A percentile compares a stretch with the other conserved stretches of the same genome.
Conservation (phyloP, 106 monocot genomes). For the Triglochin maritima region DNA sequence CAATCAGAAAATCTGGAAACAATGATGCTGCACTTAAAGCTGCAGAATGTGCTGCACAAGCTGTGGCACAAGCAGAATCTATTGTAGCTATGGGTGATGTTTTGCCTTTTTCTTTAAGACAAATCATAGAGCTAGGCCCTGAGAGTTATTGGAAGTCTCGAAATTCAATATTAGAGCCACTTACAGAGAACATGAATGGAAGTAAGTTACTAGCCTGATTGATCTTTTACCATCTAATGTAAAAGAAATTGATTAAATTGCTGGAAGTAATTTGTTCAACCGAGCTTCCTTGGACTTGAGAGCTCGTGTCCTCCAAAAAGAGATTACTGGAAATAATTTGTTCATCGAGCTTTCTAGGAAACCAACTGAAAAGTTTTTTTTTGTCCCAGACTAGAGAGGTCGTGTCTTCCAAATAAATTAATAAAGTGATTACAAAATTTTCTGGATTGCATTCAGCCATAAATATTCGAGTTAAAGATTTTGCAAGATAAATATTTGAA, state of each 20-base stretch:
- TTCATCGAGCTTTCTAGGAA: neutral
- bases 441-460: too few species aligned
- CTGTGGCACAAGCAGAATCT: slow-evolving; percentile 72
- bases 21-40: slow-evolving; percentile 87
- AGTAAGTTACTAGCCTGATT: neutral
- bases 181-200: slow-evolving; percentile 6
- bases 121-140: slow-evolving; percentile 66
- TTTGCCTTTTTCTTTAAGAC: slow-evolving; percentile 51
- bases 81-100: slow-evolving; percentile 87
- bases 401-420: too few species aligned
- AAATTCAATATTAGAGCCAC: slow-evolving; percentile 6
- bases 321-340: too few species aligned
- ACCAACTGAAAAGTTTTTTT: slow-evolving; percentile 1
- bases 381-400: too few species aligned
- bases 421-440: too few species aligned
- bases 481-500: too few species aligned
- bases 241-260: slow-evolving; percentile 14
- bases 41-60: slow-evolving; percentile 88
- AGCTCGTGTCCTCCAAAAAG: too few species aligned
- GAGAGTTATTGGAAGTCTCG: slow-evolving; percentile 51
- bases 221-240: slow-evolving; percentile 9
- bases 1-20: slow-evolving; percentile 74
- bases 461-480: too few species aligned
- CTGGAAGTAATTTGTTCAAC: slow-evolving; percentile 10
- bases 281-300: slow-evolving; percentile 1